Percentiles rank a stretch among this genome's conserved stretches.
These are phyloP conservation scores for Tetradesmus obliquus DNA, from an alignment of 139 green algal genomes.

Conservation along the genomic window DNA sequence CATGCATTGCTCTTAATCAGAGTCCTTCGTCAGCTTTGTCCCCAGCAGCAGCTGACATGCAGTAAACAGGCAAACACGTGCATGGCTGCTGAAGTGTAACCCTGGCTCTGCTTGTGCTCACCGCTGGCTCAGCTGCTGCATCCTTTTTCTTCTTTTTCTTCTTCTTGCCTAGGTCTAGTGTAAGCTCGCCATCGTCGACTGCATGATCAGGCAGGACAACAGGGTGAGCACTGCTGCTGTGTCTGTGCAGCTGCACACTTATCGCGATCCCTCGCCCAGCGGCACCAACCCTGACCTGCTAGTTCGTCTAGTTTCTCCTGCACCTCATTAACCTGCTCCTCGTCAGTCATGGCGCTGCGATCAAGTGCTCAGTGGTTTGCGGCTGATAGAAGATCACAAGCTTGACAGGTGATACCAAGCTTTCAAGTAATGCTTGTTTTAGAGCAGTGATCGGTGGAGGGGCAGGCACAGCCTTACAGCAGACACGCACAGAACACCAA, in stretches of 20 bases:
- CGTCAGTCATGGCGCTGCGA: slow-evolving; percentile 39
- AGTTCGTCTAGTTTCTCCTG: slow-evolving; percentile 44
- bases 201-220: slow-evolving; percentile 30
- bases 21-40: not conserved
- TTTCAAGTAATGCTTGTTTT: not conserved
- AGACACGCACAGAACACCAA: not conserved
- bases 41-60: not conserved
- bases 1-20: not conserved
- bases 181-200: slow-evolving; percentile 61
- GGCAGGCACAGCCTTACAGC: not conserved
- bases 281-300: slow-evolving; percentile 13
- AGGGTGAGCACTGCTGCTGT: not conserved
- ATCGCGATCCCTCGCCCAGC: not conserved
- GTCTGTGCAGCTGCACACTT: not conserved
- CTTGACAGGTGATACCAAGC: not conserved
- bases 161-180: slow-evolving; percentile 64
- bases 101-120: slow-evolving; percentile 15
- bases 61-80: not conserved
- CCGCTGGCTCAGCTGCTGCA: slow-evolving; percentile 6
- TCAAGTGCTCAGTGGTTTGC: not conserved
- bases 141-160: slow-evolving; percentile 59
- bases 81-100: not conserved
- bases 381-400: not conserved
- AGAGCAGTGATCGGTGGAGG: not conserved
- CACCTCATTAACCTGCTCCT: slow-evolving; percentile 44